Percentiles rank a stretch among this genome's conserved stretches.
Conservation (phyloP, 257 asterid genomes). For the Mentha longifolia region DNA sequence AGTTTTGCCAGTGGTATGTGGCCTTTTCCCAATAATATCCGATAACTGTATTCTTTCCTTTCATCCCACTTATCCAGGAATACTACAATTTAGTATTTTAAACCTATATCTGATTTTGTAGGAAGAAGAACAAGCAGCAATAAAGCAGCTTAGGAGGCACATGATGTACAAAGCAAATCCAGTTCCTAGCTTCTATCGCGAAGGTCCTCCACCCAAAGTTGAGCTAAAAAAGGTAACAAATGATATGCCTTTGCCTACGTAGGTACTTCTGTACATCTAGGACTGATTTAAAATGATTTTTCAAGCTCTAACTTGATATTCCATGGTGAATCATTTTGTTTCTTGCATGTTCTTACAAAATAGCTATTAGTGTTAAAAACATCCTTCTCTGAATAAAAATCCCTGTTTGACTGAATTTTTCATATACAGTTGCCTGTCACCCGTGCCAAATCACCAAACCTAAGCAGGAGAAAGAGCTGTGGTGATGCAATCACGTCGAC, state of each 20-base stretch:
- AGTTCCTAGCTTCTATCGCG: slow-evolving; percentile 88
- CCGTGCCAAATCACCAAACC: slow-evolving; percentile 93
- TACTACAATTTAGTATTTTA: slow-evolving; percentile 12
- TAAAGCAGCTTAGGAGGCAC: slow-evolving; percentile 84
- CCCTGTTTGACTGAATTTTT: slow-evolving; percentile 21
- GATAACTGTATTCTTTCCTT: neutral
- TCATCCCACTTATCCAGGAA: neutral
- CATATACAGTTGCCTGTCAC: slow-evolving; percentile 83
- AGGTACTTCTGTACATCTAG: neutral
- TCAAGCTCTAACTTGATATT: neutral
- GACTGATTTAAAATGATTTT: neutral
- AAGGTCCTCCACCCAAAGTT: slow-evolving; percentile 91
- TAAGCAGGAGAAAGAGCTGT: slow-evolving; percentile 81
- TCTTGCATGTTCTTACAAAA: neutral
- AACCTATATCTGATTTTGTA: slow-evolving; percentile 40
- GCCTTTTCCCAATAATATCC: neutral
- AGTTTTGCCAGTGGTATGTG: neutral
- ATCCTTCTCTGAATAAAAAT: neutral
- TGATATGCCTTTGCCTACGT: neutral
- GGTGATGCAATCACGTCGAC: slow-evolving; percentile 62
- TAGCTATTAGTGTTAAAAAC: neutral
- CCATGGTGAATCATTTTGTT: neutral
- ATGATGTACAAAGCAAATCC: slow-evolving; percentile 89
- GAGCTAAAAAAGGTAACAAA: slow-evolving; percentile 84
- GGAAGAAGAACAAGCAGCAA: slow-evolving; percentile 91